A percentile compares a stretch with the other conserved stretches of the same genome.
phyloP scores from a whole-genome alignment of 1,284 basidiomycete genomes.

The Papiliotrema flavescens region DNA sequence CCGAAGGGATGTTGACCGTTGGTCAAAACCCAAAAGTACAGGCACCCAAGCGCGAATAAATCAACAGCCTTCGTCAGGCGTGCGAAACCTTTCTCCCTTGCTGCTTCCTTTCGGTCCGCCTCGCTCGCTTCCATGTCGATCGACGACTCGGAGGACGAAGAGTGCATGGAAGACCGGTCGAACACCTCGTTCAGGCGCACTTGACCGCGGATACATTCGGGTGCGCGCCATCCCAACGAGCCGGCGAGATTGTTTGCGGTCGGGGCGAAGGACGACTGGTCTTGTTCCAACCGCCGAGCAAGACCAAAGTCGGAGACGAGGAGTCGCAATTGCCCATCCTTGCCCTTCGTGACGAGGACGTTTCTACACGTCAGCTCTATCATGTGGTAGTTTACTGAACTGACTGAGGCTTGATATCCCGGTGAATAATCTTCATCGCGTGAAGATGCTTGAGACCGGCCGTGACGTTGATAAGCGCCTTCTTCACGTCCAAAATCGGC shows the following conservation, averaged over 20 bases:
- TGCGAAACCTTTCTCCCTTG: conserved; percentile 44
- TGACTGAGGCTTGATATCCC: conserved; percentile 92
- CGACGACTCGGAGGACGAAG: conserved; percentile 31
- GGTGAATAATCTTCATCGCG: conserved; percentile 90
- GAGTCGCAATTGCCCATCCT: conserved; percentile 69
- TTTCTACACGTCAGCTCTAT: conserved; percentile 53
- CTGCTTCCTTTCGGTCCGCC: conserved; percentile 14
- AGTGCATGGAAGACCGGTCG: conserved; percentile 58
- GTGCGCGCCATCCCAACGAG: conserved; percentile 90
- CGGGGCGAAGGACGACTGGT: conserved; percentile 88
- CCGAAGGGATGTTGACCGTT: conserved; percentile 87
- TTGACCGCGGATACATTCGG: conserved; percentile 85
- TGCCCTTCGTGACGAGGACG: conserved; percentile 79
- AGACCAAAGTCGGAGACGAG: conserved; percentile 93
- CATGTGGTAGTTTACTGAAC: conserved; percentile 2
- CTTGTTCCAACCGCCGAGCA: conserved; percentile 84
- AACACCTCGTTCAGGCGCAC: conserved; percentile 78
- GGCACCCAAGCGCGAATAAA: conserved; percentile 86
- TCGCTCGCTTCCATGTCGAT: conserved; percentile 13
- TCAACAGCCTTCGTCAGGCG: conserved; percentile 88
- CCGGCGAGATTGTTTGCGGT: conserved; percentile 70
- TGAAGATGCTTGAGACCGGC: conserved; percentile 87
- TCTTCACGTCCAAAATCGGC: conserved; percentile 81
- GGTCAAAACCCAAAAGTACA: conserved; percentile 88
- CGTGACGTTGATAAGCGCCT: conserved; percentile 81